Evolutionary conservation across 73 alveolate species (phyloP).

Genomic region (Urostyla sp.): DNA sequence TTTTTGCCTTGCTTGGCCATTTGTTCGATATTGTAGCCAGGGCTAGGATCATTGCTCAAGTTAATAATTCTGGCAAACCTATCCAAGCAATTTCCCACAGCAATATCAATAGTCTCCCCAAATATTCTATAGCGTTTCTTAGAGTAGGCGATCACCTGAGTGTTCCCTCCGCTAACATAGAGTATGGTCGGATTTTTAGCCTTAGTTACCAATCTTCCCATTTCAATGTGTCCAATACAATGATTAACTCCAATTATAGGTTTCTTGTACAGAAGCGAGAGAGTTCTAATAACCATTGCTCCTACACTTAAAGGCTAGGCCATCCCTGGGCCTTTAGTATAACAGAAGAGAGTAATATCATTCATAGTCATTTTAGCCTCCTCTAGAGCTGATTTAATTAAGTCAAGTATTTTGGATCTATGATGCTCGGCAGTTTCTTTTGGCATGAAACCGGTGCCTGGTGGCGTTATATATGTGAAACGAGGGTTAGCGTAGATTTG

Average conservation of each 20-base stretch:
- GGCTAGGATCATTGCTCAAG: constrained; percentile 98
- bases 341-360: constrained; percentile 90
- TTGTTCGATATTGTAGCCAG: constrained; percentile 98
- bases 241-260: constrained; percentile 99
- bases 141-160: constrained; percentile 96
- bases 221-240: constrained; percentile 99
- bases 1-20: constrained; percentile 92
- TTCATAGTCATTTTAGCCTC: constrained; percentile 87
- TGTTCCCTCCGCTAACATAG: constrained; percentile 99
- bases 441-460: constrained; percentile 99
- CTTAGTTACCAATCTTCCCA: constrained; percentile 97
- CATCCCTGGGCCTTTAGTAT: constrained; percentile 99
- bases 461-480: constrained; percentile 96
- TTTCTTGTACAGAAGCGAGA: constrained; percentile 89
- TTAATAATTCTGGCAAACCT: constrained; percentile 96
- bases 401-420: constrained; percentile 83
- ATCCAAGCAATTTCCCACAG: constrained; percentile 98
- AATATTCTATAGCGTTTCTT: constrained; percentile 94
- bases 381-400: constrained; percentile 89
- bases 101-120: constrained; percentile 99
- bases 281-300: constrained; percentile 96
- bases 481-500: constrained; percentile 96
- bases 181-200: constrained; percentile 95
- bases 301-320: constrained; percentile 98
- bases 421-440: constrained; percentile 98